Conservation (phyloP, 768 basidiomycete species). For the Phlegmacium glaucopus region DNA sequence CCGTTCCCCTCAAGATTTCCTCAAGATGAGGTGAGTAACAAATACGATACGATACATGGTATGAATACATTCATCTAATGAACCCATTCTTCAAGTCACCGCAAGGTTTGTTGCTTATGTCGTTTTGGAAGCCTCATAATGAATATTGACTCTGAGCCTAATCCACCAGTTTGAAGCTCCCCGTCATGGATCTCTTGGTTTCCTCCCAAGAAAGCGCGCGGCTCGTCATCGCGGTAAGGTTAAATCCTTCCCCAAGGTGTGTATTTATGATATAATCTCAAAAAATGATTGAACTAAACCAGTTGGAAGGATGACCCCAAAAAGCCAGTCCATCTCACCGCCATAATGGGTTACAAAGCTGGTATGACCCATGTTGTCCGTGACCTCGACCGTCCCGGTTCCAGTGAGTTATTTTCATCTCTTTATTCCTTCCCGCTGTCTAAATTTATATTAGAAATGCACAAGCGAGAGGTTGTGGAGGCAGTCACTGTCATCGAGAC, state of each 20-base stretch:
- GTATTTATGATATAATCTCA: constrained; percentile 17
- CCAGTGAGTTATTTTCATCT: constrained; percentile 65
- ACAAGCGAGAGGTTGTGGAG: constrained; percentile 99
- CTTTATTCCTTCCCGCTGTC: not conserved
- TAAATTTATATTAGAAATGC: constrained; percentile 74
- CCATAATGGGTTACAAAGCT: constrained; percentile 99
- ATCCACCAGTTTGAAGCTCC: constrained; percentile 88
- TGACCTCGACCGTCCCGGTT: constrained; percentile 98
- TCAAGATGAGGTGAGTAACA: constrained; percentile 62
- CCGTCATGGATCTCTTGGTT: constrained; percentile 96
- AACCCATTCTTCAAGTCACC: constrained; percentile 53
- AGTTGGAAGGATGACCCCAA: constrained; percentile 89
- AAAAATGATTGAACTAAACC: constrained; percentile 6
- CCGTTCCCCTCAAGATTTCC: constrained; percentile 39
- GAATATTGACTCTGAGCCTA: constrained; percentile 8
- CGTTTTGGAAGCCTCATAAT: constrained; percentile 1
- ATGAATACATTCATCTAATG: constrained; percentile 8
- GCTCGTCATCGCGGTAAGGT: constrained; percentile 98
- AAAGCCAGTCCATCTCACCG: constrained; percentile 98
- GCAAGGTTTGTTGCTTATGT: constrained; percentile 60
- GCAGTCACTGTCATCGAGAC: constrained; percentile 96
- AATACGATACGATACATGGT: constrained; percentile 1
- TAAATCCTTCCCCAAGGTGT: constrained; percentile 98
- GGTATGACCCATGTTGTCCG: constrained; percentile 99
- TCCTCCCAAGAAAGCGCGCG: constrained; percentile 94